Percentiles rank a stretch among this genome's conserved stretches.
phyloP scores from a whole-genome alignment of 768 basidiomycete genomes.

The Xerocomellus chrysenteron region DNA sequence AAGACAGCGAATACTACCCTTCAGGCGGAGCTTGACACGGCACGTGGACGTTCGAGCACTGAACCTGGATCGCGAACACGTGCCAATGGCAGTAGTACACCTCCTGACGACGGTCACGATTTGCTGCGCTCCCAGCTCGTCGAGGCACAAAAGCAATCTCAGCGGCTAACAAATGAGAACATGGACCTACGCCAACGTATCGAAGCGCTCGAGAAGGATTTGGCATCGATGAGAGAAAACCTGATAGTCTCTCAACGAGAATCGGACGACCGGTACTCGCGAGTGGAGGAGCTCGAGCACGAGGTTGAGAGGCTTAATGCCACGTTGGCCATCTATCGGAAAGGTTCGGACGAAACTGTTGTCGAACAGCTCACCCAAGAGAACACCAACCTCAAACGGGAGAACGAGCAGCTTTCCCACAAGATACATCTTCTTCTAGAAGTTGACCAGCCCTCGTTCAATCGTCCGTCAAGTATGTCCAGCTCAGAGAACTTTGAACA shows the following conservation, averaged over 20 bases:
- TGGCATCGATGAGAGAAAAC: slow-evolving; percentile 66
- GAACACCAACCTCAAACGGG: slow-evolving; percentile 73
- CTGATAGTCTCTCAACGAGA: slow-evolving; percentile 73
- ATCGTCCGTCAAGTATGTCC: slow-evolving; percentile 68
- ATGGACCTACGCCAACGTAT: slow-evolving; percentile 72
- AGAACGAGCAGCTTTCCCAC: slow-evolving; percentile 88
- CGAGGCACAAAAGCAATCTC: slow-evolving; percentile 76
- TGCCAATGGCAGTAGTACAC: slow-evolving; percentile 76
- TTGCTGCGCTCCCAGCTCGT: slow-evolving; percentile 66
- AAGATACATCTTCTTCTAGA: slow-evolving; percentile 88
- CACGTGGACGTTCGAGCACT: slow-evolving; percentile 57
- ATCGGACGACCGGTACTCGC: slow-evolving; percentile 71
- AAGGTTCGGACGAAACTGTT: slow-evolving; percentile 72
- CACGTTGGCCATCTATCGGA: slow-evolving; percentile 70
- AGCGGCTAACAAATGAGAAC: slow-evolving; percentile 71
- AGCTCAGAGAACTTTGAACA: slow-evolving; percentile 86
- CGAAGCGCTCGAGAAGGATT: slow-evolving; percentile 71
- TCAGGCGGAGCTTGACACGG: slow-evolving; percentile 78
- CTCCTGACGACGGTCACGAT: slow-evolving; percentile 74
- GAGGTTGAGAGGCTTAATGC: slow-evolving; percentile 77
- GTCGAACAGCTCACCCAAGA: slow-evolving; percentile 82
- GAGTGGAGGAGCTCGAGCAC: slow-evolving; percentile 77
- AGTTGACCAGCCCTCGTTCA: slow-evolving; percentile 76
- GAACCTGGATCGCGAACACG: slow-evolving; percentile 51
- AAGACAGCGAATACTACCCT: slow-evolving; percentile 77